These are phyloP conservation scores for Mycena belliarum DNA, from an alignment of 768 basidiomycete genomes.

Conservation along the genomic window DNA sequence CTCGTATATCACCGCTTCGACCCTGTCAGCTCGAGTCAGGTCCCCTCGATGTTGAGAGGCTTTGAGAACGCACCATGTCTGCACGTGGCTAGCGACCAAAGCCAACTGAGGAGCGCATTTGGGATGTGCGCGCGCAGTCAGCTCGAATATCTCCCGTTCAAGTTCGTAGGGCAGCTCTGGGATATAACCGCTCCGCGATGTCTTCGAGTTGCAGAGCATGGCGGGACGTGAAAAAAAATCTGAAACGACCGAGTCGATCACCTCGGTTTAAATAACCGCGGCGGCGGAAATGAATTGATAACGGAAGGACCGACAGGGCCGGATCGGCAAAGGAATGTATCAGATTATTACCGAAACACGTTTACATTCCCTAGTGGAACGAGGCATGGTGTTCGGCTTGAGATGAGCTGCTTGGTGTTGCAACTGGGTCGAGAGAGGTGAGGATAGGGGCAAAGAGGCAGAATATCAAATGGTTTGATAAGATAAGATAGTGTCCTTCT, in stretches of 20 bases:
- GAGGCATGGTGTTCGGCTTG: too few relatives aligned
- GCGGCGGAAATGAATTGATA: neutral
- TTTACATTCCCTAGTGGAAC: too few relatives aligned
- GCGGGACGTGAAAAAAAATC: neutral
- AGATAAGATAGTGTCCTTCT: too few relatives aligned
- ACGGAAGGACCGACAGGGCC: neutral
- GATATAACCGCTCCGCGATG: neutral
- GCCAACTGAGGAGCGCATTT: constrained; percentile 28
- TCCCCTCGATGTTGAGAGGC: too few relatives aligned
- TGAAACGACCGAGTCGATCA: constrained; percentile 11
- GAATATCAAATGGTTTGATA: too few relatives aligned
- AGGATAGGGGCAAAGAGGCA: too few relatives aligned
- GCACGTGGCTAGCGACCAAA: constrained; percentile 25
- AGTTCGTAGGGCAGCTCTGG: constrained; percentile 33
- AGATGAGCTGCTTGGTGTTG: too few relatives aligned
- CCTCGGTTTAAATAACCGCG: neutral
- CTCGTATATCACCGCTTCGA: constrained; percentile 35
- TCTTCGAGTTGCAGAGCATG: neutral
- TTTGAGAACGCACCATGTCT: constrained; percentile 18
- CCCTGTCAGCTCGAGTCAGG: constrained; percentile 23
- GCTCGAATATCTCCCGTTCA: constrained; percentile 36
- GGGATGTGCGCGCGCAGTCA: constrained; percentile 28
- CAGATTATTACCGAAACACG: too few relatives aligned
- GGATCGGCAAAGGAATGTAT: neutral
- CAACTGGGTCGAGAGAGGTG: too few relatives aligned